These are phyloP conservation scores for Globisporangium nodosum DNA, from an alignment of 352 stramenopile species.

Conservation along the genomic window DNA sequence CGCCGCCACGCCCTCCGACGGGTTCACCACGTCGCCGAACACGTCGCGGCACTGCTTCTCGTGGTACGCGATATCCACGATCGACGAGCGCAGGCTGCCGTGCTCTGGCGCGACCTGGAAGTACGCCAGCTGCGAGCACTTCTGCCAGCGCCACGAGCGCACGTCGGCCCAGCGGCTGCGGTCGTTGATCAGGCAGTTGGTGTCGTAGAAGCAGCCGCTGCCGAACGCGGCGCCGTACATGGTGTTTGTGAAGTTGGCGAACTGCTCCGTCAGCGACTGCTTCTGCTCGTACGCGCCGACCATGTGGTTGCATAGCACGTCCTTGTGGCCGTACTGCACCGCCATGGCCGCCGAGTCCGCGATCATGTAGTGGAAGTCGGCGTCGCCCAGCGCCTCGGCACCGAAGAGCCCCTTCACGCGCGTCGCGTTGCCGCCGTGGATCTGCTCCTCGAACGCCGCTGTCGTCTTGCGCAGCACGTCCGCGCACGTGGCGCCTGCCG, in stretches of 20 bases:
- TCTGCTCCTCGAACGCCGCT: conserved; percentile 54
- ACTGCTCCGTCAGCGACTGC: conserved; percentile 46
- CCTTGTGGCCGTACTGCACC: conserved; percentile 85
- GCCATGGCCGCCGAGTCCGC: conserved; percentile 83
- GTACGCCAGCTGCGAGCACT: conserved; percentile 82
- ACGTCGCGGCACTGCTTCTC: conserved; percentile 66
- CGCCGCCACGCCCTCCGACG: conserved; percentile 45
- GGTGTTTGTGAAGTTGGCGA: conserved; percentile 74
- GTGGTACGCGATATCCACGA: conserved; percentile 77
- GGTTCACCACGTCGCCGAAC: conserved; percentile 66
- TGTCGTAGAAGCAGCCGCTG: conserved; percentile 81
- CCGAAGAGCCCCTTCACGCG: conserved; percentile 62
- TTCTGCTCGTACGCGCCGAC: conserved; percentile 40
- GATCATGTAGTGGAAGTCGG: conserved; percentile 90
- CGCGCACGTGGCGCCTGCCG: conserved; percentile 49
- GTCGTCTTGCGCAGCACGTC: conserved; percentile 60
- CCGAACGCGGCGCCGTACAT: conserved; percentile 82
- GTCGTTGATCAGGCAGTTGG: conserved; percentile 49
- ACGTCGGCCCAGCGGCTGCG: conserved; percentile 55
- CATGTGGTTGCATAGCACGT: conserved; percentile 67
- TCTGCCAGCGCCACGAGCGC: conserved; percentile 86
- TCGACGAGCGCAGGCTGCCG: conserved; percentile 54
- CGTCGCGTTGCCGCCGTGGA: conserved; percentile 42
- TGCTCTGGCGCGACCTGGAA: conserved; percentile 73
- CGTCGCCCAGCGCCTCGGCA: conserved; percentile 43